Base-by-base conservation (phyloP, 371 early-diverging fungal species). In the Syncephalastrum monosporum region DNA sequence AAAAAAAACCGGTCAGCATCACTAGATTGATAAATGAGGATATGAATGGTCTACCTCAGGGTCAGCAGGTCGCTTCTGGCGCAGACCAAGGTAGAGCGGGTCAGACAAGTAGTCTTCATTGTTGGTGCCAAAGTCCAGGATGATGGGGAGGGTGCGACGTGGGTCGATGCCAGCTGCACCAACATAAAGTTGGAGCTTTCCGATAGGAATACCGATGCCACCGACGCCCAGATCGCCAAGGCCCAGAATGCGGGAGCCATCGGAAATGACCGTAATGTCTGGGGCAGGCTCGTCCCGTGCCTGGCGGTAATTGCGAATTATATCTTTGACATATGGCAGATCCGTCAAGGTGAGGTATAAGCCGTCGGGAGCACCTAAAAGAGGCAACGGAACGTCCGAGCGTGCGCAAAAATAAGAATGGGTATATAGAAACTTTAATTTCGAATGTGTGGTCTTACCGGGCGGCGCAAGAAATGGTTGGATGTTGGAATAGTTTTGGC, bases 181-280 rank as follows among this genome's bases (percentile, higher is more conserved):
- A 8, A 91, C 87, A 59, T 95, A 93, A 4, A 95, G 81, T 59
- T 93, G 93, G 2, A 95, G 85, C 71, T 95, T 96, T 45, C 95
- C 95, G 27, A 94, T 85, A 12, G 94, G 91, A 61, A 96, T 96
- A 23, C 91, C 94, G 85, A 94, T 91, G 16, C 96, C 96, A 59
- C 88, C 89, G 21, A 94, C 79, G 60, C 96, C 96, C 51, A 93
- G 78, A 69, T 95, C 96, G 16, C 96, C 96, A 13, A 96, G 77
- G 13, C 96, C 96, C 29, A 96, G 83, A 55, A 96, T 94, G 55
- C 95, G 89, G 42, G 91, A 91, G 41, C 96, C 95, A 68, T 96
- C 95, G 5, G 95, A 92, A 61, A 96, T 91, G 49, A 96, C 96
- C 14, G 91, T 77, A 53, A 95, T 93, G 57, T 87, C 86, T 14